Conservation (phyloP, 441 rosid genomes). For the Croton laevigatus region DNA sequence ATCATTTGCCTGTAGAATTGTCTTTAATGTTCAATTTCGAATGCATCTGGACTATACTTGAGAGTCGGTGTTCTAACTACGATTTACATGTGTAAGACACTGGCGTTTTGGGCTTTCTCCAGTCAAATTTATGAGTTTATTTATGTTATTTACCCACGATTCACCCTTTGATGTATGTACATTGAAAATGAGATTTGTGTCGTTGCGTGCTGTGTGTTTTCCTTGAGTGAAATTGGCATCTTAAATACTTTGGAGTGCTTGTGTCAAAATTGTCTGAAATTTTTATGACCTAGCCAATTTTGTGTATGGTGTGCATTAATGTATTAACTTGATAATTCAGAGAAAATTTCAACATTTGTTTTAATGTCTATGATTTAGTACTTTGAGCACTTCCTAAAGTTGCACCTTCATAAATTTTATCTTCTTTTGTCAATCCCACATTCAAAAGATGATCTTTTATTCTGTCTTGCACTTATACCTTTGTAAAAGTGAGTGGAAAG, state of each 20-base stretch:
- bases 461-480: background rate
- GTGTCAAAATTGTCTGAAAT: conserved; percentile 1
- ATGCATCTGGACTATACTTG: background rate
- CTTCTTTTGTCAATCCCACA: background rate
- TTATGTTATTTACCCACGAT: background rate
- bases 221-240: background rate
- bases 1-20: conserved; percentile 3
- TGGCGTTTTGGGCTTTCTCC: conserved; percentile 9
- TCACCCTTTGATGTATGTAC: background rate
- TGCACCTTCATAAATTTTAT: too few relatives aligned
- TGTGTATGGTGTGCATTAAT: background rate
- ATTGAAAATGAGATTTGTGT: background rate
- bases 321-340: background rate
- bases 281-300: background rate
- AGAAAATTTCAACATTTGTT: conserved; percentile 7
- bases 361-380: background rate
- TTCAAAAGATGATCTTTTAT: conserved; percentile 4
- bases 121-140: conserved; percentile 14
- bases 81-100: conserved; percentile 18
- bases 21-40: conserved; percentile 1
- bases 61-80: background rate
- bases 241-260: background rate
- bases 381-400: background rate
- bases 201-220: background rate
- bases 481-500: background rate